Conservation (phyloP, 352 stramenopile genomes). For the Phytophthora hybrid region DNA sequence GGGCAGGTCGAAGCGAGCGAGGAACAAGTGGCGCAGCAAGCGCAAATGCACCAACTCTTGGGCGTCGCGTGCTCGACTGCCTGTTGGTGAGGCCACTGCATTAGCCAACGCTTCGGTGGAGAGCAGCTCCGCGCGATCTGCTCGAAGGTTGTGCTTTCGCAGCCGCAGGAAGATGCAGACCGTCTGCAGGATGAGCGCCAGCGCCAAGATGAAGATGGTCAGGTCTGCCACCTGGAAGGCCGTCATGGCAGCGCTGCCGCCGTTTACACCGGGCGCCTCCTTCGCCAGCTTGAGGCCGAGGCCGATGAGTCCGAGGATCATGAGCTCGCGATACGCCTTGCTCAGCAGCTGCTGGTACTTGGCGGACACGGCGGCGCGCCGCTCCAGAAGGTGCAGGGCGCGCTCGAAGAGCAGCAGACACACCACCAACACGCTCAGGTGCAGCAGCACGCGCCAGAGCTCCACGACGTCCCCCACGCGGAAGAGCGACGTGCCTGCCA, state of each 20-base stretch:
- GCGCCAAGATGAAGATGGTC: constrained; percentile 59
- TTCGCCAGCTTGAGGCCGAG: constrained; percentile 58
- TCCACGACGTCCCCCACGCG: constrained; percentile 58
- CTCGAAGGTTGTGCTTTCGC: constrained; percentile 39
- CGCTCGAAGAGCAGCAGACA: constrained; percentile 56
- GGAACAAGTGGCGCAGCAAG: constrained; percentile 53
- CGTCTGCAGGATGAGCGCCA: constrained; percentile 60
- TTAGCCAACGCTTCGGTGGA: constrained; percentile 41
- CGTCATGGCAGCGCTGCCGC: constrained; percentile 35
- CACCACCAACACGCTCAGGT: constrained; percentile 54
- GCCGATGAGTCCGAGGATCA: constrained; percentile 63
- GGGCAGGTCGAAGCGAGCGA: constrained; percentile 46
- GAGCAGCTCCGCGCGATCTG: constrained; percentile 52
- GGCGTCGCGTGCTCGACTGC: background rate
- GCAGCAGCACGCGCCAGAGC: constrained; percentile 53
- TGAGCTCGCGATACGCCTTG: constrained; percentile 66
- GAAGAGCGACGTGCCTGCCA: constrained; percentile 49
- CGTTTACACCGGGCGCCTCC: constrained; percentile 36
- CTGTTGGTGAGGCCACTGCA: constrained; percentile 3
- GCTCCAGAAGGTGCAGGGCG: constrained; percentile 48
- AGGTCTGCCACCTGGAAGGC: constrained; percentile 63
- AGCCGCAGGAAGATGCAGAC: constrained; percentile 55
- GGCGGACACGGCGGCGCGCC: constrained; percentile 42
- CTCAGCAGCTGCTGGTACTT: constrained; percentile 72
- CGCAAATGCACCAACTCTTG: constrained; percentile 41